Conservation (phyloP, 2,329 filamentous ascomycete genomes). For the Cucurbitaria berberidis region DNA sequence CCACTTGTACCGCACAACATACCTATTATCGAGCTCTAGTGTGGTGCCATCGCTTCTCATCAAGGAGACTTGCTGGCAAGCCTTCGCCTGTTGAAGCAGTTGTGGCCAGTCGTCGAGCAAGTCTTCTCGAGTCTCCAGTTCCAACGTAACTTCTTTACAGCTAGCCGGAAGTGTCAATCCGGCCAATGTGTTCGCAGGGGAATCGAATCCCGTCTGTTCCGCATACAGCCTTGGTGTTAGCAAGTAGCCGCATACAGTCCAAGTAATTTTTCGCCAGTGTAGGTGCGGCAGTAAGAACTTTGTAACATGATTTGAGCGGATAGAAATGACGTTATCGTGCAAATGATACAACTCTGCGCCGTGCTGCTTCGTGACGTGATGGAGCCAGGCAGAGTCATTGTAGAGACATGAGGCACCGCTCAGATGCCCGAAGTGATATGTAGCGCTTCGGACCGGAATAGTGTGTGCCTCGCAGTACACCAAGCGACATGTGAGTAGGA, state of each 20-base stretch:
- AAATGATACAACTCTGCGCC: slow-evolving; percentile 31
- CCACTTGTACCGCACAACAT: slow-evolving; percentile 25
- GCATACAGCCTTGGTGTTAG: slow-evolving; percentile 11
- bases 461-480: slow-evolving; percentile 48
- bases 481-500: slow-evolving; percentile 49
- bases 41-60: slow-evolving; percentile 14
- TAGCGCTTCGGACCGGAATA: slow-evolving; percentile 42
- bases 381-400: slow-evolving; percentile 19
- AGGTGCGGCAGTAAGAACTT: slow-evolving; percentile 24
- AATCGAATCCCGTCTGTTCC: slow-evolving; percentile 11
- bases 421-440: slow-evolving; percentile 27
- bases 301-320: slow-evolving; percentile 3
- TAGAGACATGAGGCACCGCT: slow-evolving; percentile 12
- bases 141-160: slow-evolving; percentile 34
- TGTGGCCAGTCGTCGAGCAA: slow-evolving; percentile 3
- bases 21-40: slow-evolving; percentile 14
- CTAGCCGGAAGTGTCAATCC: slow-evolving; percentile 16
- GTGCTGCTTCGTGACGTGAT: slow-evolving; percentile 27
- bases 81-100: slow-evolving; percentile 7
- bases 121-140: slow-evolving; percentile 28
- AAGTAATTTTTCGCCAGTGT: slow-evolving; percentile 31
- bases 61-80: slow-evolving; percentile 8
- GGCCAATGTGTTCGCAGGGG: slow-evolving; percentile 5
- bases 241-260: slow-evolving; percentile 25
- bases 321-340: slow-evolving; percentile 18